Base-by-base conservation (phyloP, 2,329 filamentous ascomycete species). In the Diaporthe eres region DNA sequence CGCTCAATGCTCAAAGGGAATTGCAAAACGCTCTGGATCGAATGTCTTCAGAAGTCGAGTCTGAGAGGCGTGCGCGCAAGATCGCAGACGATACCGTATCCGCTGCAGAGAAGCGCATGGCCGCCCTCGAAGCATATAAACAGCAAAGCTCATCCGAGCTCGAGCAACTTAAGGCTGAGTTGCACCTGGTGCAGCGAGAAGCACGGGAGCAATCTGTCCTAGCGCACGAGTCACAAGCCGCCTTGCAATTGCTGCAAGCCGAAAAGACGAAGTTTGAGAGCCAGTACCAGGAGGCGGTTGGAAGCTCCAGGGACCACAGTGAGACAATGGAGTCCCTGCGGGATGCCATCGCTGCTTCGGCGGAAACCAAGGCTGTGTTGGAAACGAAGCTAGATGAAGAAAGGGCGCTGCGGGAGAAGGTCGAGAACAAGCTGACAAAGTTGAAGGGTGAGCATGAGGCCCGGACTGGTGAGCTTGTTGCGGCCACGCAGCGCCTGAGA, bases 351-450 rank as follows among this genome's bases (percentile, higher is more conserved):
- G 87, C 90, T 42, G 93, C 95, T 4, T 97, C 96, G 0, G 90
- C 92, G 5, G 93, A 95, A 71, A 97, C 95, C 83, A 92, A 93
- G 61, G 84, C 89, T 19, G 87, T 95, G 44, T 86, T 98, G 5
- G 95, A 98, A 83, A 91, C 91, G 77, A 95, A 96, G 82, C 88
- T 98, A 22, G 92, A 94, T 19, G 94, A 98, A 79, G 97, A 99
- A 83, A 92, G 95, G 42, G 84, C 88, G n/a, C 88, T 93, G 65
- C 90, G 95, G 28, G 94, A 97, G 81, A 89, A 87, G n/a, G 82
- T 95, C 0, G 95, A 98, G 81, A 86, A 90, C 60, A 96, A 95
- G 82, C 87, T 98, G 9, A 88, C 90, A 65, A 93, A 94, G 78
- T 89, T 98, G 53, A 94, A 93, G 82, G 88, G 91, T 31, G 95